Base-by-base conservation (phyloP, 2,329 filamentous ascomycete genomes). In the Beauveria medogensis region DNA sequence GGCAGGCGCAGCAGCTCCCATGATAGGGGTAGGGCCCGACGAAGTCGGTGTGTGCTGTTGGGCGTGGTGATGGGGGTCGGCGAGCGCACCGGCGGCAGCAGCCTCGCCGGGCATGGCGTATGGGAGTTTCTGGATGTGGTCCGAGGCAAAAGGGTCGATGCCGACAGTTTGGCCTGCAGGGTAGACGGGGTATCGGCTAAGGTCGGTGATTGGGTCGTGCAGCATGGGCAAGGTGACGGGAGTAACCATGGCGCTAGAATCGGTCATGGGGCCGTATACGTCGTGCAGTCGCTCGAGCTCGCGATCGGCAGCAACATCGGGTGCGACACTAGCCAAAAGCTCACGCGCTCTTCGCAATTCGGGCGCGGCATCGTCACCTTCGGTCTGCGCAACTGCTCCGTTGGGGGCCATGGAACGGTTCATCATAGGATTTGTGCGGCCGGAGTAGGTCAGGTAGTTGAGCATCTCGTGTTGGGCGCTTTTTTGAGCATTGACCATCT, bases 61-160 rank as follows among this genome's bases (percentile, higher is more conserved):
- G 47, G 68, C 67, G 22, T 71, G 68, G 18, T 77, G 74, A n/a
- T 77, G 70, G 63, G 75, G 73, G 59, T 80, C 74, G 20, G 74
- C 71, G 54, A 76, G 71, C 66, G 69, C 64, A 30, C 65, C 63
- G 47, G 67, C 67, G 37, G 64, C 66, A 51, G 71, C 77, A 2
- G 79, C 76, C 55, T 80, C 79, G 62, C 89, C 91, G 3, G 89
- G 80, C 18, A 78, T 74, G 84, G 91, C 74, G 70, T 96, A 97
- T 0, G 92, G 91, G 60, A 97, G 95, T 71, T 96, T 96, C 76
- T 93, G 86, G 70, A 97, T 91, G 70, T 97, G 92, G 68, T 97
- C 92, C 67, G 90, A 89, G 70, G 93, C 92, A 81, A 96, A 94
- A 1, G 93, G 92, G 70, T 97, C 92, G 66, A 97, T 97, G 58